Evolutionary conservation across 345 rosid genomes (phyloP), one percentile per base, ranked within the genome.

Genomic region (Punica granatum): DNA sequence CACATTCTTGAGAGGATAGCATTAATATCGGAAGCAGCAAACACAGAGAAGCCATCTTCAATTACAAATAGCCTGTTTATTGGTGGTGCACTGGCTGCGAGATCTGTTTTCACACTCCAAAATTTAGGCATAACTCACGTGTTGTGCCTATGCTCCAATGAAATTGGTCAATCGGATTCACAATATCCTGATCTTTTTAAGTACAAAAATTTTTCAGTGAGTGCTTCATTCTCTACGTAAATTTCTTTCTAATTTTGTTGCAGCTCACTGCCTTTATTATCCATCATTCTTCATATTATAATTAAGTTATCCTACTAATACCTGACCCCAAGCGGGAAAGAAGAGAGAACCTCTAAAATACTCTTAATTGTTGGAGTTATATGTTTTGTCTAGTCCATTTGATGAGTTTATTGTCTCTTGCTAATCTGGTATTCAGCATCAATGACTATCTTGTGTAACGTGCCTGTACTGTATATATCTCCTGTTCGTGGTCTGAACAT

Each of bases 1-100:
- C 99, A 95, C 77, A 86, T 92, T 71, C 96, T 92, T 73, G 98
- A 92, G 78, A 90, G 99, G 81, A 88, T 95, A 82, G 77, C 96
- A 65, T 76, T 95, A 79, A 92, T 95, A 63, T 90, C 96, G 39
- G 96, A 92, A 72, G 97, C 97, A 28, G 98, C 93, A 48, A 95
- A 84, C 72, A 92, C 97, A 32, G 99, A 95, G 86, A 92, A 78
- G 69, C 99, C 99, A 70, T 92, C 98, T 67, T 70, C 84, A 80
- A 81, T 95, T 75, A 80, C 93, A 70, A 73, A 70, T 67, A 73
- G 75, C 72, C 75, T 95, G 65, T 88, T 88, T 77, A 95, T 95
- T 51, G 99, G 98, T 26, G 96, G 99, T 64, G 85, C 98, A 32
- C 73, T 95, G 77, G 93, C 99, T 72, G 99, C 98, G 60, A 84